Evolutionary conservation across 495 filamentous ascomycete species (phyloP).

Genomic region (Trichoderma orchidacearum): DNA sequence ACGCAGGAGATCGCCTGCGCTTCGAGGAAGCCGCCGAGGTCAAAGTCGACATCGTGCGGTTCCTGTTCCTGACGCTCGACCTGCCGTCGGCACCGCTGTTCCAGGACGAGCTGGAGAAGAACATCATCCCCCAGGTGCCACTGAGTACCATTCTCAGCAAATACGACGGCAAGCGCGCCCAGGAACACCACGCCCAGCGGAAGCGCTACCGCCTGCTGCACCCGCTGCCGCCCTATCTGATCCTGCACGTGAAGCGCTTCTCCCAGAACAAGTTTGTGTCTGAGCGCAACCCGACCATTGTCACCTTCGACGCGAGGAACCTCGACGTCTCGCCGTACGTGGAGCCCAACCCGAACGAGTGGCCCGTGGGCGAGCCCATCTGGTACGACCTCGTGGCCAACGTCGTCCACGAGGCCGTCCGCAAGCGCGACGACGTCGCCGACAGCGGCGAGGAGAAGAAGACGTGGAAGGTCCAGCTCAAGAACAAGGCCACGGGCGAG

Average conservation of each 20-base stretch:
- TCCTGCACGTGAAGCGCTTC: conserved; percentile 97
- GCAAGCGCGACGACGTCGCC: conserved; percentile 55
- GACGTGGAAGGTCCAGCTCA: conserved; percentile 61
- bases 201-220: conserved; percentile 84
- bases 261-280: conserved; percentile 87
- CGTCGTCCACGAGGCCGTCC: conserved; percentile 82
- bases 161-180: conserved; percentile 80
- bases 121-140: conserved; percentile 93
- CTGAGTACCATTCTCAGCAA: conserved; percentile 82
- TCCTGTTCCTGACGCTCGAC: conserved; percentile 84
- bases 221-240: conserved; percentile 79
- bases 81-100: conserved; percentile 91
- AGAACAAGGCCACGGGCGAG: conserved; percentile 52
- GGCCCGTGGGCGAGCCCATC: conserved; percentile 69
- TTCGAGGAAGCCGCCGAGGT: conserved; percentile 86
- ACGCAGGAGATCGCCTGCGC: conserved; percentile 73
- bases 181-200: conserved; percentile 76
- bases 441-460: conserved; percentile 75
- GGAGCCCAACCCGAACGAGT: conserved; percentile 26
- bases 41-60: conserved; percentile 59
- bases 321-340: conserved; percentile 86
- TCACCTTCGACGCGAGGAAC: conserved; percentile 74
- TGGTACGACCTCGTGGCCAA: conserved; percentile 96
- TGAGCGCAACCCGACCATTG: conserved; percentile 95
- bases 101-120: conserved; percentile 77